Conservation (phyloP, 2,329 filamentous ascomycete genomes). For the Endoconidiophora laricicola region DNA sequence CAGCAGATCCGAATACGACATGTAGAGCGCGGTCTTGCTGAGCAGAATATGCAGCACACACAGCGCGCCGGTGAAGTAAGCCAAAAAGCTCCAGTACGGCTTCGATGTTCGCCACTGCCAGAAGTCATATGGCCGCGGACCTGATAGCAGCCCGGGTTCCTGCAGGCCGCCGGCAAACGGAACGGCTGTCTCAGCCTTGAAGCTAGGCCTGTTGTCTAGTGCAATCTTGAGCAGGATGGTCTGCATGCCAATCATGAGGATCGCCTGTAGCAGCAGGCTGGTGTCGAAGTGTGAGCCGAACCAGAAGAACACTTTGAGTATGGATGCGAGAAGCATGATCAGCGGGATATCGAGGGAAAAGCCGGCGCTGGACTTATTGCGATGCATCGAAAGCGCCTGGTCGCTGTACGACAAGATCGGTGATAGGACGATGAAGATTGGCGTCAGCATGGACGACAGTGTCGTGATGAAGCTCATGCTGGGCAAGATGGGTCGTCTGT, state of each 20-base stretch:
- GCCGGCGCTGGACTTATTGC: conserved; percentile 45
- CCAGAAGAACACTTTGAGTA: conserved; percentile 55
- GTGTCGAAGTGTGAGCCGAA: conserved; percentile 48
- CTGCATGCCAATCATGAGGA: conserved; percentile 50
- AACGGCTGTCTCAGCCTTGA: conserved; percentile 38
- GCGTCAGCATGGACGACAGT: conserved; percentile 40
- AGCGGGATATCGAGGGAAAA: conserved; percentile 57
- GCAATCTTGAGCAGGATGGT: conserved; percentile 48
- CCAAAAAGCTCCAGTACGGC: conserved; percentile 66
- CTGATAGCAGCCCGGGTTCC: conserved; percentile 18
- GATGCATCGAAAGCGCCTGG: conserved; percentile 48
- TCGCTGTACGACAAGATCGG: conserved; percentile 49
- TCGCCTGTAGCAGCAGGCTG: conserved; percentile 45
- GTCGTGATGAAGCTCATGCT: conserved; percentile 27
- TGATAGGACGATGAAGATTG: conserved; percentile 45
- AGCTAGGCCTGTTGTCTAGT: conserved; percentile 47
- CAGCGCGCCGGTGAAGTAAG: conserved; percentile 47
- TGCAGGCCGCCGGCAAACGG: conserved; percentile 37
- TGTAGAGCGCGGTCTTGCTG: conserved; percentile 39
- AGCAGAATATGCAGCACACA: conserved; percentile 51
- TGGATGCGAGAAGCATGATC: conserved; percentile 54
- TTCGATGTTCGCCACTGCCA: conserved; percentile 66
- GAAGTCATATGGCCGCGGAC: conserved; percentile 53
- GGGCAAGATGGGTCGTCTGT: neutral
- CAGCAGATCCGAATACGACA: conserved; percentile 47